Conservation (phyloP, 495 filamentous ascomycete species). For the Neurospora africana region DNA sequence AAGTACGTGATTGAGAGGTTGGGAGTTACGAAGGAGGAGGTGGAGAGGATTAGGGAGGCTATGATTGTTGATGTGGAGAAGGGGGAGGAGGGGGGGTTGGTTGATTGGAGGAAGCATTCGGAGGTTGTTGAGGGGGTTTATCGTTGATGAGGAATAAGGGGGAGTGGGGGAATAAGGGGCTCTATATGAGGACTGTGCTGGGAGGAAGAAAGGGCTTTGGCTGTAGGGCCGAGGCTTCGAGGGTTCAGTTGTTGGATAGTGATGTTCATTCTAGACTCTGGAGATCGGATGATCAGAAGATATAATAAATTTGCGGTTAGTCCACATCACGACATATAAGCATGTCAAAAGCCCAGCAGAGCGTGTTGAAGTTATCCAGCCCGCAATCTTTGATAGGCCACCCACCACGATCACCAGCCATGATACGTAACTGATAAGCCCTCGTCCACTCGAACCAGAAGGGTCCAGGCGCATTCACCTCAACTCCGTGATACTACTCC, state of each 20-base stretch:
- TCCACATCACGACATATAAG: not conserved
- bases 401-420: not conserved
- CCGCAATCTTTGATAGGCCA: not conserved
- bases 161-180: not conserved
- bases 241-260: not conserved
- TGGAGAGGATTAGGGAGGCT: slow-evolving; percentile 39
- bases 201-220: too few relatives aligned
- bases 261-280: not conserved
- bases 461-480: not conserved
- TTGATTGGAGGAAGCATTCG: slow-evolving; percentile 24
- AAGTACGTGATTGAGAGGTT: slow-evolving; percentile 42
- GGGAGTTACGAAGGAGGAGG: slow-evolving; percentile 38
- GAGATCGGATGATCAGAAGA: not conserved
- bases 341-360: not conserved
- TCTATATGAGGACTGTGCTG: too few relatives aligned
- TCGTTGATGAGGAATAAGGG: not conserved
- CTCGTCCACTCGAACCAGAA: not conserved
- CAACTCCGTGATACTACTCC: not conserved
- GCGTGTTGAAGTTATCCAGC: not conserved
- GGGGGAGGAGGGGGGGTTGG: slow-evolving; percentile 7
- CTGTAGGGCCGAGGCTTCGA: not conserved
- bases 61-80: slow-evolving; percentile 28
- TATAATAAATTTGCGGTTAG: not conserved
- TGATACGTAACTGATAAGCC: not conserved
- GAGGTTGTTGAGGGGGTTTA: slow-evolving; percentile 3